Percentiles rank a stretch among this genome's conserved stretches.
Evolutionary conservation across 257 asterid species (phyloP).

Genomic region (Penstemon newberryi): DNA sequence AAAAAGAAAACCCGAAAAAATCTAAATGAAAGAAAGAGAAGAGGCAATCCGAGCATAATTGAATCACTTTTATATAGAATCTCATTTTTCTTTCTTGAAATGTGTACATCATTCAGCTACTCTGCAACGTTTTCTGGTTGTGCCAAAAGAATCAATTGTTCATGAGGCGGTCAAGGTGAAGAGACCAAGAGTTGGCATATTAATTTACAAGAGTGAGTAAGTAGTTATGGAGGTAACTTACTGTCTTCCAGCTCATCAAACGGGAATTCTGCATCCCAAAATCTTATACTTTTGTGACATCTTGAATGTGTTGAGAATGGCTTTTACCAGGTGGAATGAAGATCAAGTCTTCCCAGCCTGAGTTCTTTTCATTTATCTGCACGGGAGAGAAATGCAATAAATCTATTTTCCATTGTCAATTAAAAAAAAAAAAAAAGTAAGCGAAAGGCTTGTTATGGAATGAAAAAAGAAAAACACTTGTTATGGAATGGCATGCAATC

Average conservation of each 20-base stretch:
- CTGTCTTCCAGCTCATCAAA: conserved; percentile 9
- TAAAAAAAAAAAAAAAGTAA: background rate
- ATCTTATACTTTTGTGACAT: conserved; percentile 48
- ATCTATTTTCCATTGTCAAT: background rate
- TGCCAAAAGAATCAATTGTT: background rate
- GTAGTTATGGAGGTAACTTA: background rate
- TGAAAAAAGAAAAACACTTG: too few relatives aligned
- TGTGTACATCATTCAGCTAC: background rate
- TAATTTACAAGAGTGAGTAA: too few relatives aligned
- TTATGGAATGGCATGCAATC: background rate
- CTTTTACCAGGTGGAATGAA: conserved; percentile 92
- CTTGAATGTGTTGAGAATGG: conserved; percentile 90
- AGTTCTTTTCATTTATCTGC: conserved; percentile 69
- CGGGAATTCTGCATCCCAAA: conserved; percentile 17
- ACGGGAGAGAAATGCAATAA: conserved; percentile 19
- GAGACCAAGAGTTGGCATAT: background rate
- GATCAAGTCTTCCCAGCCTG: conserved; percentile 93
- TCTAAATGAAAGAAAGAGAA: too few relatives aligned
- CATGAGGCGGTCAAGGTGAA: background rate
- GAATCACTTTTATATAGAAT: background rate
- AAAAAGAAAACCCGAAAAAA: too few relatives aligned
- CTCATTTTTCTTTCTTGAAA: background rate
- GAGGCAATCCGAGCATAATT: background rate
- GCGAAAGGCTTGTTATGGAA: too few relatives aligned
- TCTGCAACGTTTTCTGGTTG: background rate